Conservation (phyloP, 768 basidiomycete species). For the Lentinula boryana region DNA sequence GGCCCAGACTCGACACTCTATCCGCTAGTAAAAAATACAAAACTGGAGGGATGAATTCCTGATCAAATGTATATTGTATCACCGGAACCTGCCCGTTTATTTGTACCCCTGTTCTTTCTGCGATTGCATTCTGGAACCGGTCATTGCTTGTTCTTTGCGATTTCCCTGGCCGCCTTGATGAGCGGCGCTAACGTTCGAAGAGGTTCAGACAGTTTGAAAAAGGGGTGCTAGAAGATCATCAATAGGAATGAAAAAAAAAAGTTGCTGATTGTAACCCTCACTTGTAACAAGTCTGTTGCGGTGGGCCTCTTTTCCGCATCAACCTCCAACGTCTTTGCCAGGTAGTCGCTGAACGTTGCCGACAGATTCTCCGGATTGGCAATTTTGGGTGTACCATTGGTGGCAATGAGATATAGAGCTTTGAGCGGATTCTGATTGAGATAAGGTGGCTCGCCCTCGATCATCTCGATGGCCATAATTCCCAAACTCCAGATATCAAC, state of each 20-base stretch:
- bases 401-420: slow-evolving; percentile 96
- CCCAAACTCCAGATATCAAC: slow-evolving; percentile 98
- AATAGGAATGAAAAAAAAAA: not conserved
- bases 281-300: slow-evolving; percentile 75
- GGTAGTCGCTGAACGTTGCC: slow-evolving; percentile 81
- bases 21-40: not conserved
- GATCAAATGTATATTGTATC: not conserved
- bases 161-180: slow-evolving; percentile 89
- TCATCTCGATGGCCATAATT: slow-evolving; percentile 98
- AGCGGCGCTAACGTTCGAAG: slow-evolving; percentile 80
- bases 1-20: not conserved
- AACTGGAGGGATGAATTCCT: not conserved
- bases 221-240: slow-evolving; percentile 58
- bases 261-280: slow-evolving; percentile 24
- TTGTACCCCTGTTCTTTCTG: not conserved
- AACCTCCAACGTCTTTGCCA: slow-evolving; percentile 85
- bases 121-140: not conserved
- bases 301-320: slow-evolving; percentile 92
- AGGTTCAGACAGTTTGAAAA: slow-evolving; percentile 86
- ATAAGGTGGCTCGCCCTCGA: slow-evolving; percentile 96
- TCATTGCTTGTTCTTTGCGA: slow-evolving; percentile 45
- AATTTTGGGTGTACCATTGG: slow-evolving; percentile 95
- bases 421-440: slow-evolving; percentile 95
- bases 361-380: slow-evolving; percentile 79
- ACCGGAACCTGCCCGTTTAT: not conserved